These are phyloP conservation scores for Lecanicillium sp. DNA, from an alignment of 2,329 filamentous ascomycete genomes.

Conservation along the genomic window DNA sequence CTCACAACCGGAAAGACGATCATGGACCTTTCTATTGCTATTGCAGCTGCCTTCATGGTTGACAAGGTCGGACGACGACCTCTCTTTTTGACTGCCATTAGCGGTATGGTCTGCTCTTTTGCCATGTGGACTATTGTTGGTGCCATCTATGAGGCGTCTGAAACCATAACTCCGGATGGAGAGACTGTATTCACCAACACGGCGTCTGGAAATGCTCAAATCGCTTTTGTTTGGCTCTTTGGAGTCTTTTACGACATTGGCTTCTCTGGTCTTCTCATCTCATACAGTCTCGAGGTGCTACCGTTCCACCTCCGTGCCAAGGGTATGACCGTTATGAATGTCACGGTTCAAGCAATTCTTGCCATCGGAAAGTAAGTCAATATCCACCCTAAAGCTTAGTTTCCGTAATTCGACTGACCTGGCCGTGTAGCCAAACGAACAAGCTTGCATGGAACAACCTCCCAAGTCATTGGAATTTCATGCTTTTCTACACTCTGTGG, in stretches of 20 bases:
- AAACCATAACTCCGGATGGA: constrained; percentile 12
- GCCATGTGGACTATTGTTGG: constrained; percentile 44
- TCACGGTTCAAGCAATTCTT: constrained; percentile 52
- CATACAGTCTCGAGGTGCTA: constrained; percentile 50
- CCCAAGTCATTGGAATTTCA: constrained; percentile 55
- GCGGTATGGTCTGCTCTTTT: constrained; percentile 40
- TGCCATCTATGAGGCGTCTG: constrained; percentile 40
- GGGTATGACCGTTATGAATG: constrained; percentile 57
- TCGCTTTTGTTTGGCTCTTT: constrained; percentile 52
- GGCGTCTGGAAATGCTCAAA: constrained; percentile 42
- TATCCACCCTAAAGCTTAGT: background rate
- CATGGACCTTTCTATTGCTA: constrained; percentile 48
- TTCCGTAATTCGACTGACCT: too few species aligned
- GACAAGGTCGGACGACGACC: constrained; percentile 44
- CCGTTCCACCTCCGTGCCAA: constrained; percentile 50
- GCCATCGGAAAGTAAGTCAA: constrained; percentile 49
- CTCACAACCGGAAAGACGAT: constrained; percentile 49
- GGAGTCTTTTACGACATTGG: constrained; percentile 52
- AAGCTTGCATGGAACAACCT: constrained; percentile 53
- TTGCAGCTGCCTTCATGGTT: constrained; percentile 41
- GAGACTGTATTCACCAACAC: constrained; percentile 26
- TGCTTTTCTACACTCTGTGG: constrained; percentile 59
- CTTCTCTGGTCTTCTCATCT: constrained; percentile 48
- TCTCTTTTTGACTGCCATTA: constrained; percentile 41
- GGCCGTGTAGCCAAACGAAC: constrained; percentile 46